Base-by-base conservation (phyloP, 805 yeast genomes). In the Candida sanyiensis region DNA sequence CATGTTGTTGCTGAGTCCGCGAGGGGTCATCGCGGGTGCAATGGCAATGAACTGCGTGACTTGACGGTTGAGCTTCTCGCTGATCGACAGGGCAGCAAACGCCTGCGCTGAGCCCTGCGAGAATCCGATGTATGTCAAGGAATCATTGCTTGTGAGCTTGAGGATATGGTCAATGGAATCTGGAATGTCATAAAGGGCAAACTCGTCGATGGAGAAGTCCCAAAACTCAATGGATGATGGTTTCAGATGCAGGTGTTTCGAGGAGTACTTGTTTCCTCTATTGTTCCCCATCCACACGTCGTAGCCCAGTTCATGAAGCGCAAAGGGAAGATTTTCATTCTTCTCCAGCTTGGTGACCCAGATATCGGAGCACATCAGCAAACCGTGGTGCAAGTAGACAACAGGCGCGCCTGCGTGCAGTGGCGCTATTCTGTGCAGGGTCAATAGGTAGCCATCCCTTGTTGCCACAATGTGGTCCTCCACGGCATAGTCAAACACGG, bases 211-310 rank as follows among this genome's bases (percentile, higher is more conserved):
- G 25, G 90, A 79, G 55, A 87, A 89, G 61, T 88, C 79, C 97
- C 97, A 89, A 59, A 87, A 90, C 40, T 67, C 64, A 17, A 62
- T 61, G 4, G 58, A 57, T 65, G 41, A 36, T 6, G 50, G 41
- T 7, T 39, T 37, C 22, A 47, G 42, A 11, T 30, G 33, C 9
- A 43, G 36, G 37, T 57, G 60, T 19, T 43, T 63, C 58, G 47
- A 53, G 20, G 94, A 81, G 64, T 90, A 90, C 62, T 90, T 93
- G 64, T 90, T 93, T 7, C 96, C 96, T 39, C 96, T 69, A 56
- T 85, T 87, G 59, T 86, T 87, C 2, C 97, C 97, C 45, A 90
- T 65, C 90, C 95, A 90, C 6, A 90, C 97, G 56, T 90, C 98
- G 59, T 79, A 90, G 3, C 97, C 97, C 34, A 75, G 56, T 42